Percentiles rank a stretch among this genome's conserved stretches.
phyloP scores from a whole-genome alignment of 176 grass and related monocot species.

The Musa acuminata region DNA sequence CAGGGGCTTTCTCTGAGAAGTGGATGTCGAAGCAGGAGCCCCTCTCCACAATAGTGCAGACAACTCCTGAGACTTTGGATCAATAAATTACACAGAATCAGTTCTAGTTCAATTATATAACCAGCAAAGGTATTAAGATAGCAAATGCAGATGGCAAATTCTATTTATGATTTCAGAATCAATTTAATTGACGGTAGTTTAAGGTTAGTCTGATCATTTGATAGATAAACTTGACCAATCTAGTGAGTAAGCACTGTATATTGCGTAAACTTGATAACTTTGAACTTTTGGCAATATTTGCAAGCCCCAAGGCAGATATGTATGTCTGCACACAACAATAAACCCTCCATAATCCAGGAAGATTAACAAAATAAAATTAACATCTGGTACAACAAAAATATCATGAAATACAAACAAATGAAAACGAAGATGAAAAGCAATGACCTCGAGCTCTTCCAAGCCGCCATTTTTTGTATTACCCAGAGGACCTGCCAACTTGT shows the following conservation, averaged over 20 bases:
- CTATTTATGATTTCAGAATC: neutral
- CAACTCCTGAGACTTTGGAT: constrained; percentile 49
- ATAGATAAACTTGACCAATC: too few relatives aligned
- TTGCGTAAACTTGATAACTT: too few relatives aligned
- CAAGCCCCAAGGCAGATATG: too few relatives aligned
- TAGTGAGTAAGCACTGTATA: too few relatives aligned
- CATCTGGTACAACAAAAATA: constrained; percentile 15
- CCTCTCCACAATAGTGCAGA: constrained; percentile 27
- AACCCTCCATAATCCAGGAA: neutral
- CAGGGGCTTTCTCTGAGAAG: constrained; percentile 45
- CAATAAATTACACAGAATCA: constrained; percentile 18
- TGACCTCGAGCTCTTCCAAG: constrained; percentile 70
- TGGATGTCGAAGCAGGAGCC: constrained; percentile 23
- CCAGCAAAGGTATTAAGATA: neutral
- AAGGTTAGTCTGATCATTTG: too few relatives aligned
- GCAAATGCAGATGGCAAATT: neutral
- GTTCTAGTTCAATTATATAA: constrained; percentile 12
- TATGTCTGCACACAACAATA: too few relatives aligned
- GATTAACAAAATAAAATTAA: constrained; percentile 4
- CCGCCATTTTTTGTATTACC: constrained; percentile 37
- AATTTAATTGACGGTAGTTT: neutral
- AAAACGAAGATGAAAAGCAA: neutral
- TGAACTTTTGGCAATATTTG: too few relatives aligned
- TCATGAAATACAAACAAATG: neutral
- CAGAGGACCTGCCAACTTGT: constrained; percentile 21